A percentile compares a stretch with the other conserved stretches of the same genome.
These are phyloP conservation scores for Fusarium dlaminii DNA, from an alignment of 2,329 filamentous ascomycete species.

Conservation along the genomic window DNA sequence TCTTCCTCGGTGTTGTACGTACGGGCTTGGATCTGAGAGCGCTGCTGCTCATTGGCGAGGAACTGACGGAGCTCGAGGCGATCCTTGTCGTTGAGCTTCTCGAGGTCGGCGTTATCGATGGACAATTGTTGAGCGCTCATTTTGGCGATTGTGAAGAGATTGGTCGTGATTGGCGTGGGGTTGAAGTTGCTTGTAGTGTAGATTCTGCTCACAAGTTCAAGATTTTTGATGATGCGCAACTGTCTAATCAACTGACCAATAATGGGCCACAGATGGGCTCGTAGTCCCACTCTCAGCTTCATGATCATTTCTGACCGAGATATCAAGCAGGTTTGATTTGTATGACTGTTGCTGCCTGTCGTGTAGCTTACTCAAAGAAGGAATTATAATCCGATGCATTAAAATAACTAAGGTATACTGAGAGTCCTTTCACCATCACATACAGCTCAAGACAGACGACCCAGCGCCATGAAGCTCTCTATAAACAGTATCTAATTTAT, in stretches of 20 bases:
- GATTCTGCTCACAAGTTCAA: slow-evolving; percentile 19
- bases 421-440: background rate
- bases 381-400: background rate
- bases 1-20: slow-evolving; percentile 45
- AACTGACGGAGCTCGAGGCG: slow-evolving; percentile 90
- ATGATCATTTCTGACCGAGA: background rate
- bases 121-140: slow-evolving; percentile 51
- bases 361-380: background rate
- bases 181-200: slow-evolving; percentile 9
- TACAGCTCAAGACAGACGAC: background rate
- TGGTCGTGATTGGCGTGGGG: background rate
- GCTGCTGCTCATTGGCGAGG: slow-evolving; percentile 84
- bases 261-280: background rate
- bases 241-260: slow-evolving; percentile 23
- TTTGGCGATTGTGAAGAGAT: slow-evolving; percentile 13
- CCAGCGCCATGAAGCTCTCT: slow-evolving; percentile 13
- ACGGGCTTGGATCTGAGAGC: slow-evolving; percentile 74
- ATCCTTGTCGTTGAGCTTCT: slow-evolving; percentile 81
- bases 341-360: background rate
- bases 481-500: slow-evolving; percentile 12
- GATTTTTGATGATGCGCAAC: slow-evolving; percentile 35
- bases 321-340: background rate
- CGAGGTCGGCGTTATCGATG: slow-evolving; percentile 70
- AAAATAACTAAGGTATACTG: no score
- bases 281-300: slow-evolving; percentile 13